Conservation (phyloP, 1,284 basidiomycete genomes). For the Bjerkandera adusta region DNA sequence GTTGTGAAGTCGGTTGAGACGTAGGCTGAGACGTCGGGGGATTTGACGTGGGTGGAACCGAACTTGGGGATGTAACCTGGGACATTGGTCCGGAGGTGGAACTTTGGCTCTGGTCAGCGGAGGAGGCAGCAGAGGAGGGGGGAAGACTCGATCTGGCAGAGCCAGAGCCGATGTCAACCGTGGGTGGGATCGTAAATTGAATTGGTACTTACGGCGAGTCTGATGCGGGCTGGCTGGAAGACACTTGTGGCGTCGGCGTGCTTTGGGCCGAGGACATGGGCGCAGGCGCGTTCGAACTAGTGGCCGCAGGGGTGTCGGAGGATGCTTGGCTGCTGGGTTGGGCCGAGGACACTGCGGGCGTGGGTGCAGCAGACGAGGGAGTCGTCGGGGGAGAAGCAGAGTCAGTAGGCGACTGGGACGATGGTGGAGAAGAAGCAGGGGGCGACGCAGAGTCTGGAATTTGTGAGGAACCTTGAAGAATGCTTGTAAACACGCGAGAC, state of each 20-base stretch:
- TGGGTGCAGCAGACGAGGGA: background rate
- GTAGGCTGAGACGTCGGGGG: conserved; percentile 14
- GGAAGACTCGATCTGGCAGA: background rate
- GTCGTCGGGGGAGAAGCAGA: background rate
- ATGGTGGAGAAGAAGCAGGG: background rate
- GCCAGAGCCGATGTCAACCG: conserved; percentile 3
- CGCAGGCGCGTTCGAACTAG: background rate
- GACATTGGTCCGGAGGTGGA: conserved; percentile 2
- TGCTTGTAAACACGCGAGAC: conserved; percentile 3
- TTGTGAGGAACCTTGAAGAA: conserved; percentile 5
- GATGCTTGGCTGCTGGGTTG: conserved; percentile 7
- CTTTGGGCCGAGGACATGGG: conserved; percentile 14
- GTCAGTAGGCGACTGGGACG: background rate
- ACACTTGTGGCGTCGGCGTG: conserved; percentile 7
- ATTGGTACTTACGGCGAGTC: conserved; percentile 5
- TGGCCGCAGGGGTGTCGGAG: background rate
- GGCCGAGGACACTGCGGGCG: background rate
- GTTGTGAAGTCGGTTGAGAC: conserved; percentile 14
- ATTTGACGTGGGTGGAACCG: background rate
- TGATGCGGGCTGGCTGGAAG: conserved; percentile 1
- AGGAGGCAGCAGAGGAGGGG: background rate
- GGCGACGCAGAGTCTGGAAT: conserved; percentile 1
- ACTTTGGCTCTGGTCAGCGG: background rate
- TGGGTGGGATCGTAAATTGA: background rate
- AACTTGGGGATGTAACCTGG: background rate